Conservation (phyloP, 352 stramenopile genomes). For the Phytophthora boehmeriae region DNA sequence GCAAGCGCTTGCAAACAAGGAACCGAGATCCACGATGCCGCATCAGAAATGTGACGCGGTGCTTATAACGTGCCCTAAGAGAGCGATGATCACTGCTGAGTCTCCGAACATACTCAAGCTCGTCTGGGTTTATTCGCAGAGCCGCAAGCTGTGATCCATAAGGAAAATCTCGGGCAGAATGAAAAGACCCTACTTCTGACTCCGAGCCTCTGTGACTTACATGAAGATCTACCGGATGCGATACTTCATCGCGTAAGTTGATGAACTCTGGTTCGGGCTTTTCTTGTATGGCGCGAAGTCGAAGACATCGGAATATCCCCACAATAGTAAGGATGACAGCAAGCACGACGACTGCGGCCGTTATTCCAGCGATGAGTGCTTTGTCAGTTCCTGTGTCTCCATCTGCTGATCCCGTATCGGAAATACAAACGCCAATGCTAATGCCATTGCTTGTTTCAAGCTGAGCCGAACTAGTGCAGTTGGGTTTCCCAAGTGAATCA, state of each 20-base stretch:
- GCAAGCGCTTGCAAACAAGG: conserved; percentile 47
- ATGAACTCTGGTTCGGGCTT: conserved; percentile 13
- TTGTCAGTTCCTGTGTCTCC: conserved; percentile 16
- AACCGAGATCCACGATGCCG: conserved; percentile 36
- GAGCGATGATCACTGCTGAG: conserved; percentile 27
- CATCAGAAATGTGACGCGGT: conserved; percentile 42
- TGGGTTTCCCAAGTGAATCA: conserved; percentile 34
- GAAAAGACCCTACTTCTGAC: conserved; percentile 2
- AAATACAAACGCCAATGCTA: conserved; percentile 23
- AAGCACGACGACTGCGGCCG: conserved; percentile 26
- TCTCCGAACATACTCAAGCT: conserved; percentile 47
- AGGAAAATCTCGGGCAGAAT: conserved; percentile 1
- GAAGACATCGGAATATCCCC: conserved; percentile 23
- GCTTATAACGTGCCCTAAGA: background rate
- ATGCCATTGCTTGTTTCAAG: conserved; percentile 15
- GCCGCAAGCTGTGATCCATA: conserved; percentile 10
- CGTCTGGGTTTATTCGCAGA: conserved; percentile 40
- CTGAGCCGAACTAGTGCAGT: conserved; percentile 27
- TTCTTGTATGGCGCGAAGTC: conserved; percentile 12
- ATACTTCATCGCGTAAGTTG: conserved; percentile 13
- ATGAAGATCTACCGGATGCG: conserved; percentile 11
- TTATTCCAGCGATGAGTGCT: conserved; percentile 27
- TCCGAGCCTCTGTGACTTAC: conserved; percentile 13
- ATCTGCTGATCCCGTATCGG: background rate
- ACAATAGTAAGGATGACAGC: conserved; percentile 25